Base-by-base conservation (phyloP, 2,329 filamentous ascomycete species). In the Leptosphaerulina australis region DNA sequence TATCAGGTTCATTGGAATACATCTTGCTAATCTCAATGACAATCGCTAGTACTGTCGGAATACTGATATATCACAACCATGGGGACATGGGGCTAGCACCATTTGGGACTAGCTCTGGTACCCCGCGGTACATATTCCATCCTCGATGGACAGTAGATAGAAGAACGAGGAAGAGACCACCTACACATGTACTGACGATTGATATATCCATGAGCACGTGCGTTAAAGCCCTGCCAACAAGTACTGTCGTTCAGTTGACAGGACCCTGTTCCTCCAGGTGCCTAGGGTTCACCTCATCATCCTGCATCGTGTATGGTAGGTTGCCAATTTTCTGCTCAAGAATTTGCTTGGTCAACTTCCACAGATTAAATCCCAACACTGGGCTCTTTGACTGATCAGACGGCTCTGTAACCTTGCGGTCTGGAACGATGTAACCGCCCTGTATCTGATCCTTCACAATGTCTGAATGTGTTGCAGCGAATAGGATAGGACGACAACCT, bases 391-490 rank as follows among this genome's bases (percentile, higher is more conserved):
- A 76, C 54, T 79, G 71, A 7, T 67, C 73, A 3, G 70, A 74
- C 3, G 74, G 69, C 15, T 75, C 72, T 1, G 71, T 72, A 3
- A 79, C 70, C 63, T 79, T 81, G 12, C 76, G 67, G 52, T 81
- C 77, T 3, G 79, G 78, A 11, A 81, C 71, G 40, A 81, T 69
- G 53, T 81, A 82, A 48, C 67, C 59, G 1, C 77, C 78, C 51
- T 78, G 75, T 8, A 81, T 73, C 21, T 69, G 66, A 33, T 80
- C 73, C 37, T 70, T 71, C 1, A 62, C 69, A 1, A 81, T 64
- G 41, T 77, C 76, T 12, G 70, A 63, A 44, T 72, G 76, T 3
- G 78, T 79, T 0, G 76, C 73, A 4, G 79, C 79, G 57, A 79
- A 81, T 22, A 82, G 50, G 10, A 75, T 77, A 2, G 77, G 57